phyloP scores from a whole-genome alignment of 2,329 filamentous ascomycete species.

The Zalaria sp. region DNA sequence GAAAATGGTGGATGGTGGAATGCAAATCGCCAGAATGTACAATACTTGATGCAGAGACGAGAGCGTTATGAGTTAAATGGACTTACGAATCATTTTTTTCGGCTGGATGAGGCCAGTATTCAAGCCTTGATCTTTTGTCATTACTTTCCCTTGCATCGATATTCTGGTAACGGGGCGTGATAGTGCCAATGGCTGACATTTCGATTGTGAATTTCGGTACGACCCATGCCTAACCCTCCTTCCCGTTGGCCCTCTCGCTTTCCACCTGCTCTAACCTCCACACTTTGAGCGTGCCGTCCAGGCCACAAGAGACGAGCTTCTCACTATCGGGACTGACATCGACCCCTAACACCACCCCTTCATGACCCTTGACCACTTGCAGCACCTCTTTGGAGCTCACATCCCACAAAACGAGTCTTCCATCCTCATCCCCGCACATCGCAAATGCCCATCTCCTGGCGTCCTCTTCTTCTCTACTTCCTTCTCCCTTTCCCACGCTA shows the following conservation, averaged over 20 bases:
- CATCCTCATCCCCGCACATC: constrained; percentile 77
- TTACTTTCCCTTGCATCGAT: too few species aligned
- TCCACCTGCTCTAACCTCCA: constrained; percentile 29
- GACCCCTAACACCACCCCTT: constrained; percentile 45
- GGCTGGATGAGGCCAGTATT: too few species aligned
- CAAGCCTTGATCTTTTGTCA: too few species aligned
- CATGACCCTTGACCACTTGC: constrained; percentile 47
- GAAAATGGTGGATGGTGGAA: too few species aligned
- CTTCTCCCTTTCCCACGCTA: constrained; percentile 8
- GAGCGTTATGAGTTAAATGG: too few species aligned
- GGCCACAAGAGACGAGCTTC: constrained; percentile 46
- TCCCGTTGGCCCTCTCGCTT: not conserved
- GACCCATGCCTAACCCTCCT: too few species aligned
- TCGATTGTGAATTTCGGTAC: too few species aligned
- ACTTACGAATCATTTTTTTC: too few species aligned
- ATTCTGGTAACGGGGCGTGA: too few species aligned
- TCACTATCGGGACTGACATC: constrained; percentile 41
- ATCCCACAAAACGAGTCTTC: constrained; percentile 77
- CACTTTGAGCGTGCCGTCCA: constrained; percentile 47
- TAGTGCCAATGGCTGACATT: too few species aligned
- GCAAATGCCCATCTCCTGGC: constrained; percentile 43
- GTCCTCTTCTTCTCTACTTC: constrained; percentile 9
- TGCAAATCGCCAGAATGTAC: too few species aligned
- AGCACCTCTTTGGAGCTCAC: constrained; percentile 72
- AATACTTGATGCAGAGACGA: too few species aligned